phyloP scores from a whole-genome alignment of 2,329 filamentous ascomycete genomes.

The Stagonosporopsis rhizophila region DNA sequence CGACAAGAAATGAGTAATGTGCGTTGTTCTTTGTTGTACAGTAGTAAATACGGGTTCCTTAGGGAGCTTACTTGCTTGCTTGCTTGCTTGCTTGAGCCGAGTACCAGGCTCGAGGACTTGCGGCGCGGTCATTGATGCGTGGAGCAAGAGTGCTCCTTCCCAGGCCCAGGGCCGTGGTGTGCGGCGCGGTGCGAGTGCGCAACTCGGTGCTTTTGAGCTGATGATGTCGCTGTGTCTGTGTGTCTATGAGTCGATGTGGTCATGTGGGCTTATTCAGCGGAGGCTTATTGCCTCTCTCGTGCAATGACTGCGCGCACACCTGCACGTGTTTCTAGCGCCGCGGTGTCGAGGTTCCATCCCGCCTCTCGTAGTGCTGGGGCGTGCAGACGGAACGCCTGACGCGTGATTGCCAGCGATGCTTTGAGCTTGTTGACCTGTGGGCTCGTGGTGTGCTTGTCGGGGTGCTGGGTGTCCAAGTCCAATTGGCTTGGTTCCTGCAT shows the following conservation, averaged over 20 bases:
- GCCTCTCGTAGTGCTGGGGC: conserved; percentile 50
- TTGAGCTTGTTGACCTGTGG: conserved; percentile 50
- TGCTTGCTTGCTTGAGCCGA: no score
- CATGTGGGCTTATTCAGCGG: neutral
- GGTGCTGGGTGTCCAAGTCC: neutral
- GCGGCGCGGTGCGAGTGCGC: neutral
- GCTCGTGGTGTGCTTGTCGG: neutral
- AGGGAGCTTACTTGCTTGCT: no score
- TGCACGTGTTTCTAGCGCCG: conserved; percentile 70
- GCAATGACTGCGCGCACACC: conserved; percentile 49
- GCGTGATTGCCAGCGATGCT: conserved; percentile 48
- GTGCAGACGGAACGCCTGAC: conserved; percentile 56
- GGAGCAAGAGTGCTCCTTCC: neutral
- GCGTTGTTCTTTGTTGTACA: no score
- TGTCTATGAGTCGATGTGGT: neutral
- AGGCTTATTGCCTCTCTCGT: conserved; percentile 8
- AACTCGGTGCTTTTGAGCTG: neutral
- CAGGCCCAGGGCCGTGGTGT: conserved; percentile 1
- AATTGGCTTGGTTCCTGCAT: no score
- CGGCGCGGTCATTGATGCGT: conserved; percentile 59
- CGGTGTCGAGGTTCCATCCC: conserved; percentile 72
- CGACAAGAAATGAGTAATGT: conserved; percentile 41
- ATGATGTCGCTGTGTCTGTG: neutral
- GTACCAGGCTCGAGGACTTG: conserved; percentile 69
- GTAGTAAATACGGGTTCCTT: no score